Percentiles rank a stretch among this genome's conserved stretches.
Conservation (phyloP, 1,139 yeast species). For the Scheffersomyces illinoinensis region DNA sequence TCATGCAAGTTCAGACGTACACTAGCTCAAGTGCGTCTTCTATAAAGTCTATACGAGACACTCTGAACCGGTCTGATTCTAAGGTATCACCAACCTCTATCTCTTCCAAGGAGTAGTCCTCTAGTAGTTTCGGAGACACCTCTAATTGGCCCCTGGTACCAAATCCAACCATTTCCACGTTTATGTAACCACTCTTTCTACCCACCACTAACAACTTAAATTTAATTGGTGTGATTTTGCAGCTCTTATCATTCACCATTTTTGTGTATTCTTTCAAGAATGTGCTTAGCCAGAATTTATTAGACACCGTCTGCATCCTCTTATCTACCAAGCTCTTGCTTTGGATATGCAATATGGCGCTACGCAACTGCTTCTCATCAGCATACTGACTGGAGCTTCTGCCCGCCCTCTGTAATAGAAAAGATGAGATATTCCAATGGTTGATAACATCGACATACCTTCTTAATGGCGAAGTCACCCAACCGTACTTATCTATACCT, state of each 20-base stretch:
- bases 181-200: constrained; percentile 23
- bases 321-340: constrained; percentile 30
- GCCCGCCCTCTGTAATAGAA: constrained; percentile 13
- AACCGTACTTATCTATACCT: constrained; percentile 65
- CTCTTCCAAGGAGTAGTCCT: constrained; percentile 19
- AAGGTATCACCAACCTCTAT: constrained; percentile 26
- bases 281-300: constrained; percentile 41
- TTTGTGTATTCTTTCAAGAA: constrained; percentile 32
- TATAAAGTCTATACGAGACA: constrained; percentile 31
- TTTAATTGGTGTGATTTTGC: constrained; percentile 16
- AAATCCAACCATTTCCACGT: constrained; percentile 30
- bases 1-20: constrained; percentile 3
- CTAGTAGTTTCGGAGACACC: constrained; percentile 19
- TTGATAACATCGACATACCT: constrained; percentile 80
- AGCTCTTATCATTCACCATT: constrained; percentile 13
- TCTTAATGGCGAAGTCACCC: constrained; percentile 88
- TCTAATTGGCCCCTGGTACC: constrained; percentile 27
- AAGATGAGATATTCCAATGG: constrained; percentile 55
- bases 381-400: neutral
- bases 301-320: constrained; percentile 25
- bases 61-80: constrained; percentile 16
- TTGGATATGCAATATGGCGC: constrained; percentile 31
- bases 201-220: constrained; percentile 28
- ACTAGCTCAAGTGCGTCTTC: constrained; percentile 32
- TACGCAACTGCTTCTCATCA: constrained; percentile 14